Evolutionary conservation across 2,329 filamentous ascomycete genomes (phyloP).

Genomic region (Diaporthe sp.): DNA sequence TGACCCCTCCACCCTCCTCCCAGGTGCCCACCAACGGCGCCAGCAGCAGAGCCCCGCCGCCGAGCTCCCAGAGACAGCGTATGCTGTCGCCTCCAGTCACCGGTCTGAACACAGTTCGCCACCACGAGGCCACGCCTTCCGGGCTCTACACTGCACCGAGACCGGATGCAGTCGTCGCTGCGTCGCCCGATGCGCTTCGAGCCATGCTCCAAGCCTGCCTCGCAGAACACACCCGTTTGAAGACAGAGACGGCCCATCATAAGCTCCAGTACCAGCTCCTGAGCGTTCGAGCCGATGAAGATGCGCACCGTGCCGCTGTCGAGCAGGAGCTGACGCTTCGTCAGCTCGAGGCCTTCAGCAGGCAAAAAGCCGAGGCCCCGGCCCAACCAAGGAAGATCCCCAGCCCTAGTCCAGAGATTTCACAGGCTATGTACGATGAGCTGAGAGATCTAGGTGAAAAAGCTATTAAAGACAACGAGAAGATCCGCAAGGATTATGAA

Average conservation of each 20-base stretch:
- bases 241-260: conserved; percentile 90
- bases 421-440: conserved; percentile 69
- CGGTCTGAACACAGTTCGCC: conserved; percentile 51
- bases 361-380: conserved; percentile 55
- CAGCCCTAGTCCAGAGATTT: conserved; percentile 64
- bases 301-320: conserved; percentile 87
- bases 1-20: conserved; percentile 70
- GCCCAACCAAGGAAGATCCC: conserved; percentile 59
- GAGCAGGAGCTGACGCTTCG: conserved; percentile 93
- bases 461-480: conserved; percentile 75
- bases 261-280: conserved; percentile 91
- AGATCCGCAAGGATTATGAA: conserved; percentile 74
- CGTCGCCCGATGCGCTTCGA: conserved; percentile 68
- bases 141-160: conserved; percentile 62
- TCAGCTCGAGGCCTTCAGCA: conserved; percentile 87
- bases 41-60: conserved; percentile 50
- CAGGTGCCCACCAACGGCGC: conserved; percentile 56
- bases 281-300: conserved; percentile 85
- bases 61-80: conserved; percentile 60
- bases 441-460: conserved; percentile 77
- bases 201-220: conserved; percentile 68
- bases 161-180: conserved; percentile 64
- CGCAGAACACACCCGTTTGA: conserved; percentile 70
- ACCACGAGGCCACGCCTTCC: conserved; percentile 44
- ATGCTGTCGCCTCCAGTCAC: conserved; percentile 70